Percentiles rank a stretch among this genome's conserved stretches.
Conservation (phyloP, 225 moss, liverwort and hornwort genomes). For the Pseudoscleropodium purum region DNA sequence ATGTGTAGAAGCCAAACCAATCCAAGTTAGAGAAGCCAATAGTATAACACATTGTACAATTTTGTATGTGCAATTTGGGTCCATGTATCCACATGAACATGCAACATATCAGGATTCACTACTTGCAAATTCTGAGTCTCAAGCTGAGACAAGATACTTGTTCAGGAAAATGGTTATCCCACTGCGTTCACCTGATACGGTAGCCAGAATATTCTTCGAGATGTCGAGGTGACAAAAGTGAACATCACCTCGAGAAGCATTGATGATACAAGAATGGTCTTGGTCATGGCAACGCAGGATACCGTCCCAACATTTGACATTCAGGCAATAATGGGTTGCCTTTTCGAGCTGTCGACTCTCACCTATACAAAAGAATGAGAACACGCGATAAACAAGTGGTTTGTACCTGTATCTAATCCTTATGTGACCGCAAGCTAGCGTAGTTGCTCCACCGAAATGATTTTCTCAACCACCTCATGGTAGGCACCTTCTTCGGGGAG, state of each 20-base stretch:
- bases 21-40: background rate
- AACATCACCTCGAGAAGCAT: background rate
- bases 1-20: background rate
- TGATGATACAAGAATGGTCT: background rate
- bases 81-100: constrained; percentile 3
- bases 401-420: constrained; percentile 9
- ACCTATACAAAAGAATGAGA: constrained; percentile 10
- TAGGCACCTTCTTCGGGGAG: constrained; percentile 13
- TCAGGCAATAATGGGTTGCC: constrained; percentile 2
- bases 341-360: background rate
- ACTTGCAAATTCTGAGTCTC: background rate
- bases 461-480: constrained; percentile 25
- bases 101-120: background rate
- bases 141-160: background rate
- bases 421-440: constrained; percentile 25
- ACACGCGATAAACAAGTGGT: background rate
- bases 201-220: background rate
- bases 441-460: constrained; percentile 32
- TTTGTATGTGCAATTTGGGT: background rate
- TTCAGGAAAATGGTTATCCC: background rate
- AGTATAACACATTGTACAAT: constrained; percentile 34
- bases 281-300: background rate
- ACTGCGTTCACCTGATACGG: background rate
- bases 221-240: background rate
- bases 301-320: background rate